Evolutionary conservation across 345 rosid genomes (phyloP).

Genomic region (Eucalyptus cloeziana): DNA sequence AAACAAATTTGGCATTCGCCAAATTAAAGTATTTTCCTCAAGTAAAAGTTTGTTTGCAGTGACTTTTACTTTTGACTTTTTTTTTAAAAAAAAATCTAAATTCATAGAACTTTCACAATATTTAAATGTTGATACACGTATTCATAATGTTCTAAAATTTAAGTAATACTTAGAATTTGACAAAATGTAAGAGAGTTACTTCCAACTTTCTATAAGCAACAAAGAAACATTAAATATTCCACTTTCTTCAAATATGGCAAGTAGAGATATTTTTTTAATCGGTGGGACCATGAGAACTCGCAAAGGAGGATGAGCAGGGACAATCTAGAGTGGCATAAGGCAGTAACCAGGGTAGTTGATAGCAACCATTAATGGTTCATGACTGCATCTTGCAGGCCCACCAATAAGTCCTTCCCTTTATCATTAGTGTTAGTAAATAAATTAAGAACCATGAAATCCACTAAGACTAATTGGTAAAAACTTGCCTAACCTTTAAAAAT

Average conservation of each 20-base stretch:
- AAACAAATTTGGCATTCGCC: neutral
- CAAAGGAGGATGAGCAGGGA: neutral
- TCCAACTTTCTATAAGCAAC: neutral
- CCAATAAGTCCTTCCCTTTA: neutral
- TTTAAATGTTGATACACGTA: neutral
- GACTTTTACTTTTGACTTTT: neutral
- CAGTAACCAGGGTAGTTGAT: neutral
- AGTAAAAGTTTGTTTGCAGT: neutral
- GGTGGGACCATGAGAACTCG: neutral
- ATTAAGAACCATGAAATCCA: neutral
- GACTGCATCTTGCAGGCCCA: neutral
- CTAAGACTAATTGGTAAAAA: neutral
- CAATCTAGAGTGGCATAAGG: neutral
- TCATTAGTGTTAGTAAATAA: neutral
- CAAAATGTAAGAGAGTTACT: neutral
- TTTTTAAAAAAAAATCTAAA: neutral
- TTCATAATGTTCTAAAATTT: neutral
- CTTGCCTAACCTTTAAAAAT: neutral
- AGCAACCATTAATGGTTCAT: neutral
- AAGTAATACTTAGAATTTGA: neutral
- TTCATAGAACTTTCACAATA: neutral
- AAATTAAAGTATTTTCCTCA: neutral
- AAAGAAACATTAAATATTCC: neutral
- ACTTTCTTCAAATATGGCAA: neutral
- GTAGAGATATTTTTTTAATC: neutral